Conservation (phyloP, 345 rosid genomes). For the Fremontodendron californicum region DNA sequence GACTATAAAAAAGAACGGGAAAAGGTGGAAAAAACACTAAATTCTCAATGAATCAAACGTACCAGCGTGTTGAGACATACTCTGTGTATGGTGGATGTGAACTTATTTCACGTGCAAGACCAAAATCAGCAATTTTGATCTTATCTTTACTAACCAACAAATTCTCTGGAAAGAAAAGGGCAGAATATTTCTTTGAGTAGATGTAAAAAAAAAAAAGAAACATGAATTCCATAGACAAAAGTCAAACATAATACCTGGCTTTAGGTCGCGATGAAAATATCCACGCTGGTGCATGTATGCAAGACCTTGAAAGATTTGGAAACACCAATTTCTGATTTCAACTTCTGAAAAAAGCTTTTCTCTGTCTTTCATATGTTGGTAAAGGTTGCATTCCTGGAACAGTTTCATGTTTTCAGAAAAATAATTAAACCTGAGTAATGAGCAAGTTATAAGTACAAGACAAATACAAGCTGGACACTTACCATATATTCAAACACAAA, state of each 20-base stretch:
- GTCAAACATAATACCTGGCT: slow-evolving; percentile 60
- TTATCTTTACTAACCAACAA: slow-evolving; percentile 64
- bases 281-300: slow-evolving; percentile 92
- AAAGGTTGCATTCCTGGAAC: too few relatives aligned
- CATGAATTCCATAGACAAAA: neutral
- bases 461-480: slow-evolving; percentile 2
- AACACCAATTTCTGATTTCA: slow-evolving; percentile 86
- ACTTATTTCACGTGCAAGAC: slow-evolving; percentile 81
- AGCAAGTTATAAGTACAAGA: neutral
- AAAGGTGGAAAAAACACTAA: neutral
- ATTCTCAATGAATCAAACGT: slow-evolving; percentile 19
- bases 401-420: neutral
- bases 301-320: slow-evolving; percentile 94
- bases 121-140: slow-evolving; percentile 95
- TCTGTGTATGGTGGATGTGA: slow-evolving; percentile 88
- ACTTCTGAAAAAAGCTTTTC: slow-evolving; percentile 67
- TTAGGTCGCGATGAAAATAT: slow-evolving; percentile 94
- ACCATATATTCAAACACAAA: slow-evolving; percentile 97
- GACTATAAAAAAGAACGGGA: neutral
- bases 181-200: neutral
- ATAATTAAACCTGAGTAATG: neutral
- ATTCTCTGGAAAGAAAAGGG: slow-evolving; percentile 49
- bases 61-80: slow-evolving; percentile 96
- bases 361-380: too few relatives aligned
- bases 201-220: neutral